Conservation (phyloP, 306 rosid genomes). For the Castanea mollissima region DNA sequence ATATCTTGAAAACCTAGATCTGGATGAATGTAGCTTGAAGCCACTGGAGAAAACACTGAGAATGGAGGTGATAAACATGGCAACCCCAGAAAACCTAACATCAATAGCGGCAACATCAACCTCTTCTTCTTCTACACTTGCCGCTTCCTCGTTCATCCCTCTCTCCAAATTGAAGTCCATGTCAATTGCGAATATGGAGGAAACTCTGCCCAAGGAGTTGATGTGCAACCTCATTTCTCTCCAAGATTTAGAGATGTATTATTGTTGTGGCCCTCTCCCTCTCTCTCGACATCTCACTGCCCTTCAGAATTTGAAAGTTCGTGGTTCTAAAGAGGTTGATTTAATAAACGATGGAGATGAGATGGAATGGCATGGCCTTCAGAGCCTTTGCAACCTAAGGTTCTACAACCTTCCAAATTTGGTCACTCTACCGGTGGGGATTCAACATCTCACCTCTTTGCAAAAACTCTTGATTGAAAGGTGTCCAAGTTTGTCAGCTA, state of each 20-base stretch:
- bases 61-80: background rate
- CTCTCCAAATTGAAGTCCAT: background rate
- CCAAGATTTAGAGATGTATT: background rate
- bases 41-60: no score
- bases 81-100: background rate
- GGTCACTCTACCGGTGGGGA: background rate
- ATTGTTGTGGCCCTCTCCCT: background rate
- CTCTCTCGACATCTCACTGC: background rate
- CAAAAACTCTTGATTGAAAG: rapidly evolving
- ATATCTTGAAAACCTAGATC: no score
- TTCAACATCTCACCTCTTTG: no score
- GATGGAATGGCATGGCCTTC: background rate
- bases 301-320: background rate
- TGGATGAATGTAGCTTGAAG: rapidly evolving
- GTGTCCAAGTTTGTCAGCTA: no score
- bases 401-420: background rate
- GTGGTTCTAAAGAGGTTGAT: background rate
- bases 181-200: background rate
- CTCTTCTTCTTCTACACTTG: background rate
- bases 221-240: background rate
- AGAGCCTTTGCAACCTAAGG: background rate
- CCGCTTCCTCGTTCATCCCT: background rate
- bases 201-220: background rate
- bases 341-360: background rate
- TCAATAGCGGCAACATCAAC: background rate